Evolutionary conservation across 805 yeast genomes (phyloP).

Genomic region (Zygosaccharomyces rouxii): DNA sequence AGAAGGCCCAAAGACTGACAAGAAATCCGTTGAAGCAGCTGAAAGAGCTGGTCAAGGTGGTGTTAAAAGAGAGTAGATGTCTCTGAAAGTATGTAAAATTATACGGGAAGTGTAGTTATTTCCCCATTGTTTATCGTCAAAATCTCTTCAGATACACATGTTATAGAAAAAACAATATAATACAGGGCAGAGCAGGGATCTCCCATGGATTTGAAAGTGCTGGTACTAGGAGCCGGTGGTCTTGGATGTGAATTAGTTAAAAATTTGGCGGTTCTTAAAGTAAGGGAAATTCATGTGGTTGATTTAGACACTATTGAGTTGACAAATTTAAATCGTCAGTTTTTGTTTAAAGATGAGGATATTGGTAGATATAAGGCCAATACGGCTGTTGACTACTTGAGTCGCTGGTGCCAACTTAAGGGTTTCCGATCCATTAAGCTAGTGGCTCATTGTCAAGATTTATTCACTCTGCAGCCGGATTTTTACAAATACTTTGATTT

Average conservation of each 20-base stretch:
- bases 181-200: not conserved
- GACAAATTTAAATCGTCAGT: constrained; percentile 87
- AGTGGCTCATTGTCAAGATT: constrained; percentile 57
- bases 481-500: constrained; percentile 67
- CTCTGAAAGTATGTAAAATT: constrained; percentile 2
- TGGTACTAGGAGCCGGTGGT: constrained; percentile 92
- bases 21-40: constrained; percentile 77
- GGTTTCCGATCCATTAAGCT: constrained; percentile 38
- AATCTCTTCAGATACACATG: no score
- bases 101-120: constrained; percentile 3
- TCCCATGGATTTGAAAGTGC: constrained; percentile 40
- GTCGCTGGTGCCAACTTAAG: constrained; percentile 34
- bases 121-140: not conserved
- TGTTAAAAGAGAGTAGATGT: constrained; percentile 69
- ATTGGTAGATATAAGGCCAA: constrained; percentile 78
- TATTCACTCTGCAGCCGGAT: constrained; percentile 57
- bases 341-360: constrained; percentile 73
- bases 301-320: constrained; percentile 92
- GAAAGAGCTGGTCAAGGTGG: constrained; percentile 86
- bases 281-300: constrained; percentile 72
- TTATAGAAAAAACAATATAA: no score
- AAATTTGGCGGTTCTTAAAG: constrained; percentile 64
- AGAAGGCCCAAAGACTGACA: constrained; percentile 68
- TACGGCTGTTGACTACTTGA: constrained; percentile 66
- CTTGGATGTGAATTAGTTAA: constrained; percentile 88